Evolutionary conservation across 1,139 yeast species (phyloP), one percentile per base, ranked within the genome.

Genomic region (Candida buenavistaensis): DNA sequence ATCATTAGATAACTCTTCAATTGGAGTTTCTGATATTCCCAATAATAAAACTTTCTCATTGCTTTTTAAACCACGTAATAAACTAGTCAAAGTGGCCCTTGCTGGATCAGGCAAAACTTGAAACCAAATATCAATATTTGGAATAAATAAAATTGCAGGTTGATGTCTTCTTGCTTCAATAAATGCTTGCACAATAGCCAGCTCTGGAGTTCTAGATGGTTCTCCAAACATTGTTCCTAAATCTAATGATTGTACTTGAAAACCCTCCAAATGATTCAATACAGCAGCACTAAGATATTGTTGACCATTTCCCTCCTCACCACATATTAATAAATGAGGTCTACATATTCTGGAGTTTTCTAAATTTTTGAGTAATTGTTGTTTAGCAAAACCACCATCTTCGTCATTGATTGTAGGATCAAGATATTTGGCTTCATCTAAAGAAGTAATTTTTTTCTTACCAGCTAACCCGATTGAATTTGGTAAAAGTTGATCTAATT

Each of bases 81-180:
- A 64, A 26, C 88, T 80, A 26, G 78, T 66, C 34, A 92, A 72
- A 1, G 95, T 84, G 1, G 92, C 78, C 45, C 75, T 78, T 2
- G 90, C 87, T 3, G 85, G 70, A 10, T 72, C 78, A 0, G 89
- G 77, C 28, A 88, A 75, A 1, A 87, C 80, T 23, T 68, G 68
- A 38, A 72, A 68, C 92, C 96, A 89, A 4, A 80, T 74, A 44
- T 89, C 92, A 37, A 89, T 65, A 52, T 85, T 85, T 1, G 98
- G 97, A 37, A 92, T 78, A 52, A 78, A 85, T 3, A 94, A 63
- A 8, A 94, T 82, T 10, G 96, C 78, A 1, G 98, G 98, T 40
- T 85, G 87, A 46, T 90, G 95, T 51, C 96, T 77, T 48, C 87
- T 77, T 3, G 95, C 95, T 59, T 92, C 99, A 20, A 85, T 72